A percentile compares a stretch with the other conserved stretches of the same genome.
Conservation (phyloP, 371 early-diverging fungal species). For the Mucor indicus region DNA sequence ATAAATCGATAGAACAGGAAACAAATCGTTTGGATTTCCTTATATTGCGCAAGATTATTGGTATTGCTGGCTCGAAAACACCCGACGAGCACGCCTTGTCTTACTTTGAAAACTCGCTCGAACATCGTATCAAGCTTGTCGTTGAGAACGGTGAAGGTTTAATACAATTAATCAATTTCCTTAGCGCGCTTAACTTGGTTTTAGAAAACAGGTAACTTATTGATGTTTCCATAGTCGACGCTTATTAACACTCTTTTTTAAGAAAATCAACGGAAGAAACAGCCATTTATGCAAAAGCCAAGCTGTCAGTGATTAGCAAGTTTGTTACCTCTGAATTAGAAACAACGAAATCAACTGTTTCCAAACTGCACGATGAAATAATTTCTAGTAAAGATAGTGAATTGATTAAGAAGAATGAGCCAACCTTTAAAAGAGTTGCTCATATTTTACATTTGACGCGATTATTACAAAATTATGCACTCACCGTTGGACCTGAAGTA, state of each 20-base stretch:
- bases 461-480: constrained; percentile 27
- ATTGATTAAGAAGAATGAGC: neutral
- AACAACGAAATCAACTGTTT: too few relatives aligned
- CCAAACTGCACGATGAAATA: too few relatives aligned
- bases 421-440: constrained; percentile 8
- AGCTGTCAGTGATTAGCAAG: too few relatives aligned
- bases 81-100: constrained; percentile 1
- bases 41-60: constrained; percentile 10
- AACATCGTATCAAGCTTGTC: constrained; percentile 3
- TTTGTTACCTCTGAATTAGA: too few relatives aligned
- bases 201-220: constrained; percentile 8
- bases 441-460: constrained; percentile 18
- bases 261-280: too few relatives aligned
- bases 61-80: constrained; percentile 5
- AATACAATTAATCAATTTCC: constrained; percentile 6
- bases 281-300: too few relatives aligned
- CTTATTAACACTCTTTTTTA: too few relatives aligned
- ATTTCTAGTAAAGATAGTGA: too few relatives aligned
- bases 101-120: constrained; percentile 8
- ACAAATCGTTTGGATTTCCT: constrained; percentile 16
- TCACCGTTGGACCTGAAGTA: constrained; percentile 10
- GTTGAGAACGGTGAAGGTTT: neutral
- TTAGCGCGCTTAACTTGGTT: constrained; percentile 6
- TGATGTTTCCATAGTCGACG: too few relatives aligned
- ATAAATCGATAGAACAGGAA: constrained; percentile 1